Evolutionary conservation across 2,329 filamentous ascomycete species (phyloP).

Genomic region (Blastomyces silverae): DNA sequence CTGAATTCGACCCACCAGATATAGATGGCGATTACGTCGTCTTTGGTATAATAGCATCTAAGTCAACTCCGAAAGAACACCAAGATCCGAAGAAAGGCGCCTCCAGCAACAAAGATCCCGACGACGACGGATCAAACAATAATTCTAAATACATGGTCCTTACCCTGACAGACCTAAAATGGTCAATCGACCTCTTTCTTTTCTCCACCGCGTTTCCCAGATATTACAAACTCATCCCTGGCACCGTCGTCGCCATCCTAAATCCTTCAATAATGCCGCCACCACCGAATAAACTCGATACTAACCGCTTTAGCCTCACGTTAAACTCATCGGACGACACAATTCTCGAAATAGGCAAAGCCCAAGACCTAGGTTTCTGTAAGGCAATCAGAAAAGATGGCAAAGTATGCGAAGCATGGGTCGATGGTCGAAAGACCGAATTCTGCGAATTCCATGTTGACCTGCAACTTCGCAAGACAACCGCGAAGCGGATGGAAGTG

Average conservation of each 20-base stretch:
- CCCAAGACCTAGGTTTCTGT: conserved; percentile 83
- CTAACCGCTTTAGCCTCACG: conserved; percentile 76
- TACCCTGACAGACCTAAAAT: conserved; percentile 78
- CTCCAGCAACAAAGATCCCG: conserved; percentile 41
- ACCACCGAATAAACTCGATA: conserved; percentile 64
- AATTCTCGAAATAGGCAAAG: conserved; percentile 77
- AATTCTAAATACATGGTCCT: conserved; percentile 83
- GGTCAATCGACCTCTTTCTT: conserved; percentile 84
- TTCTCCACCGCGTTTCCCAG: conserved; percentile 85
- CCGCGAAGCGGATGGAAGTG: conserved; percentile 66
- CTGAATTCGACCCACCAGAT: conserved; percentile 71
- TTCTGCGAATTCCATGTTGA: conserved; percentile 93
- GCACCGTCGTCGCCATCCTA: conserved; percentile 85
- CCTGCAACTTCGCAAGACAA: conserved; percentile 65
- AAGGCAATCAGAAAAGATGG: conserved; percentile 80
- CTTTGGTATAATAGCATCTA: conserved; percentile 78
- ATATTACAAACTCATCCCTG: conserved; percentile 88
- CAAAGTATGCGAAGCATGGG: conserved; percentile 70
- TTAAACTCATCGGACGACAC: conserved; percentile 82
- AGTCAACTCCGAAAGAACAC: conserved; percentile 68
- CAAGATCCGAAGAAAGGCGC: conserved; percentile 42
- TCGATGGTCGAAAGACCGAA: conserved; percentile 80
- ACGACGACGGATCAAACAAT: conserved; percentile 50
- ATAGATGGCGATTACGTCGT: conserved; percentile 85
- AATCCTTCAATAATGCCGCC: conserved; percentile 91